These are phyloP conservation scores for Xenosphaeropsis pyriputrescens DNA, from an alignment of 2,329 filamentous ascomycete genomes.

Conservation along the genomic window DNA sequence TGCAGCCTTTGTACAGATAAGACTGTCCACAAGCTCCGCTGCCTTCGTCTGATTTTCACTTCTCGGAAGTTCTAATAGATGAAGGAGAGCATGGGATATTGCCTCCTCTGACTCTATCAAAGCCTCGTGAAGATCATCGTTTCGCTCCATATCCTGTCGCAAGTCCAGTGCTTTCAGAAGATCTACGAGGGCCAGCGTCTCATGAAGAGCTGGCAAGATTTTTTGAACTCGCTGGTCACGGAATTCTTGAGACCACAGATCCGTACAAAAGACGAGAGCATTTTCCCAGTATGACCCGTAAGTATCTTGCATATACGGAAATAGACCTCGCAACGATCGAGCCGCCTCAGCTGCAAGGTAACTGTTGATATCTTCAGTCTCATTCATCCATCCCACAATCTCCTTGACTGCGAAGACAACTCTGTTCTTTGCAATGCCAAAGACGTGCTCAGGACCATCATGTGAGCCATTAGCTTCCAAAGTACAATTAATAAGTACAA, in stretches of 20 bases:
- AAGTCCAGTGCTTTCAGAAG: slow-evolving; percentile 38
- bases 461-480: slow-evolving; percentile 28
- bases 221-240: slow-evolving; percentile 17
- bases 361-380: slow-evolving; percentile 26
- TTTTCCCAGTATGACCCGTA: slow-evolving; percentile 82
- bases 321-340: slow-evolving; percentile 40
- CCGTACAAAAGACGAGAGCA: slow-evolving; percentile 40
- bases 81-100: slow-evolving; percentile 42
- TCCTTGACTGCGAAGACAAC: slow-evolving; percentile 66
- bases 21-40: slow-evolving; percentile 57
- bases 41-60: slow-evolving; percentile 38
- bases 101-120: slow-evolving; percentile 43
- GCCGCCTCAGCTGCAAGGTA: slow-evolving; percentile 34
- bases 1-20: slow-evolving; percentile 55
- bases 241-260: slow-evolving; percentile 33
- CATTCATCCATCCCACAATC: slow-evolving; percentile 56
- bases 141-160: slow-evolving; percentile 39
- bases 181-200: slow-evolving; percentile 57
- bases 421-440: slow-evolving; percentile 39
- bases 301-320: slow-evolving; percentile 65
- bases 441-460: slow-evolving; percentile 23
- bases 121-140: slow-evolving; percentile 74
- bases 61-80: slow-evolving; percentile 41
- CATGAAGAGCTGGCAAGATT: slow-evolving; percentile 47
- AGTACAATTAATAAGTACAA: slow-evolving; percentile 39